Conservation (phyloP, 352 stramenopile species). For the Pelagophyceae sp. region DNA sequence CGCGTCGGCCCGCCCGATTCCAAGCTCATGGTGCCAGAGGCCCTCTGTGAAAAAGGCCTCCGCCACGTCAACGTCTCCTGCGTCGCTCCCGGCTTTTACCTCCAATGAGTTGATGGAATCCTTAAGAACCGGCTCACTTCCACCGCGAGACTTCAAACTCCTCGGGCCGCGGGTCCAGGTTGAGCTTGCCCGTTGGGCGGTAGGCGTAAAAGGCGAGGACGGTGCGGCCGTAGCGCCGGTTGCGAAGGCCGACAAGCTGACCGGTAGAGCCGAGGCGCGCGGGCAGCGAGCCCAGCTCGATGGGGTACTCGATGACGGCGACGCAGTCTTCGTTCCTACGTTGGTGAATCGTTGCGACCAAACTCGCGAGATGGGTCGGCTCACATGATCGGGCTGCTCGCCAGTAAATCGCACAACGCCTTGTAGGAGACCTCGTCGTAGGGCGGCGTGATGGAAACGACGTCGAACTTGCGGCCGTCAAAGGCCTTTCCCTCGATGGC, state of each 20-base stretch:
- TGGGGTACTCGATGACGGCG: slow-evolving; percentile 69
- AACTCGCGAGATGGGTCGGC: too few species aligned
- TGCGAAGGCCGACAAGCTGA: slow-evolving; percentile 59
- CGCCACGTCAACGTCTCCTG: neutral
- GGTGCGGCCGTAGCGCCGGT: slow-evolving; percentile 67
- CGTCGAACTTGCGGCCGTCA: slow-evolving; percentile 44
- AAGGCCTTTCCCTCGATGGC: slow-evolving; percentile 43
- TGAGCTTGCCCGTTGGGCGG: slow-evolving; percentile 27
- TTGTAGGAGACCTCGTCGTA: slow-evolving; percentile 75
- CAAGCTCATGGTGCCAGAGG: neutral
- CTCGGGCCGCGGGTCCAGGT: neutral
- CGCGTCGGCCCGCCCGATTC: neutral
- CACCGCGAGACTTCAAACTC: neutral
- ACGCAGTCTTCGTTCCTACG: slow-evolving; percentile 60
- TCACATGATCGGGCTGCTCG: slow-evolving; percentile 52
- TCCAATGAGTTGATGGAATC: too few species aligned
- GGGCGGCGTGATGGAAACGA: slow-evolving; percentile 66
- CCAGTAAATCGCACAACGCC: slow-evolving; percentile 55
- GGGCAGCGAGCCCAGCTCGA: slow-evolving; percentile 64
- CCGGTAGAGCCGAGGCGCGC: slow-evolving; percentile 48
- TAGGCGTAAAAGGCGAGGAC: slow-evolving; percentile 38
- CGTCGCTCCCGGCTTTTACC: neutral
- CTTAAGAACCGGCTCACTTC: too few species aligned
- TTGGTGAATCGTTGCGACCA: too few species aligned
- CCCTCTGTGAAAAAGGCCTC: neutral